phyloP scores from a whole-genome alignment of 306 rosid genomes.

The Cicer cuneatum region DNA sequence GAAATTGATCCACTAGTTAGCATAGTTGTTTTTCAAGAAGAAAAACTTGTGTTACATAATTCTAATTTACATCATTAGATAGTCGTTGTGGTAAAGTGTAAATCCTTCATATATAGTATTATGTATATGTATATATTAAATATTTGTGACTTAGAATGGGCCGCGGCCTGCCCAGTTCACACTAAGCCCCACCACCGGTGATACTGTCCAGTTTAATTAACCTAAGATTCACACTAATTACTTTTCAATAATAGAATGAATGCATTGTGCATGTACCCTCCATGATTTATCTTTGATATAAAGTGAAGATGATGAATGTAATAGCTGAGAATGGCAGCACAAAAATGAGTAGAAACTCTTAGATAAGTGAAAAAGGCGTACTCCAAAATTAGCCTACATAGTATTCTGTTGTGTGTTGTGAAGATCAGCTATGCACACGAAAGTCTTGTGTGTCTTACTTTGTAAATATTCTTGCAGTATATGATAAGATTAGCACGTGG shows the following conservation, averaged over 20 bases:
- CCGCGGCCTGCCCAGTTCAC: too few species aligned
- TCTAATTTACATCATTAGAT: too few species aligned
- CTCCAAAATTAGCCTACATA: slow-evolving; percentile 9
- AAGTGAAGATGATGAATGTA: slow-evolving; percentile 42
- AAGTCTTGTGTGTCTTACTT: slow-evolving; percentile 33
- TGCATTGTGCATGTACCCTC: not conserved
- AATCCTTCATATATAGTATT: too few species aligned
- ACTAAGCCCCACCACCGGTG: too few species aligned
- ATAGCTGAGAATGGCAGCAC: not conserved
- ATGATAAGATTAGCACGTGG: slow-evolving; percentile 39
- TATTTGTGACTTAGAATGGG: too few species aligned
- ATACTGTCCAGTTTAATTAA: too few species aligned
- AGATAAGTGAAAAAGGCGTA: slow-evolving; percentile 34
- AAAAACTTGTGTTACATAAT: too few species aligned
- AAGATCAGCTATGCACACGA: slow-evolving; percentile 47
- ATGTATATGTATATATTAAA: too few species aligned
- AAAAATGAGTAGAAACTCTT: slow-evolving; percentile 37
- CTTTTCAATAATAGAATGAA: not conserved
- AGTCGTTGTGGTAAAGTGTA: too few species aligned
- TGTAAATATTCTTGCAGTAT: slow-evolving; percentile 9
- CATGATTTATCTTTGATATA: slow-evolving; percentile 6
- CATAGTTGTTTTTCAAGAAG: too few species aligned
- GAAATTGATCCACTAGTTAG: too few species aligned
- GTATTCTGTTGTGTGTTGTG: slow-evolving; percentile 30
- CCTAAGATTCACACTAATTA: too few species aligned